Evolutionary conservation across 495 filamentous ascomycete species (phyloP), one percentile per base, ranked within the genome.

Genomic region (Aspergillus wentii): DNA sequence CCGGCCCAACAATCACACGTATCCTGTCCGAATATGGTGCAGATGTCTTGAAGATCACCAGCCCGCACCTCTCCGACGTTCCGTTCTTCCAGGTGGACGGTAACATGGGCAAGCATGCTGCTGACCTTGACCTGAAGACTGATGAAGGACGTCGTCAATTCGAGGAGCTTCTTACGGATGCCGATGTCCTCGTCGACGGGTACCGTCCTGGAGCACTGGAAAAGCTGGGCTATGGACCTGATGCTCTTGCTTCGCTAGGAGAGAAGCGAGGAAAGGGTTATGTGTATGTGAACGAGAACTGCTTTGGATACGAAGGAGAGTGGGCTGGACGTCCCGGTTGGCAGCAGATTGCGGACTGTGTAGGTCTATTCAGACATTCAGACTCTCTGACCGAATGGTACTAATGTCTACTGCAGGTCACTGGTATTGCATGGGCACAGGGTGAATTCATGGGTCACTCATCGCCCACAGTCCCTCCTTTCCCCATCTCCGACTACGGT

Each of bases 401-500:
- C 39, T 17, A 27, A 35, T 3, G n/a, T n/a, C n/a, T n/a, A 34
- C 40, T 37, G 32, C 51, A 74, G 62, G 73, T 77, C 2, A 78
- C 70, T 14, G 81, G 83, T 11, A 66, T 86, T 5, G 83, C 84
- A 5, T 87, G 82, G 82, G 78, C 76, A 3, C 85, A 88, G 56
- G 84, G 83, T 8, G 41, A 73, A 30, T 82, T 80, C 58, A 87
- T 89, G 82, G 81, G 82, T 8, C 61, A 78, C 8, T 50, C 72
- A 8, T 78, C 79, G 44, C 84, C 85, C 3, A 75, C 87, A n/a
- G 76, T 88, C 1, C 85, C 85, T 32, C 83, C 83, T 0, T 88
- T 88, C 59, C 86, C 85, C 16, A 88, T 86, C 66, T 85, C 79
- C 25, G 85, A 88, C 61, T 88, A 91, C 57, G 80, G 84, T 19